These are phyloP conservation scores for Melastoma candidum DNA, from an alignment of 441 rosid genomes.

Conservation along the genomic window DNA sequence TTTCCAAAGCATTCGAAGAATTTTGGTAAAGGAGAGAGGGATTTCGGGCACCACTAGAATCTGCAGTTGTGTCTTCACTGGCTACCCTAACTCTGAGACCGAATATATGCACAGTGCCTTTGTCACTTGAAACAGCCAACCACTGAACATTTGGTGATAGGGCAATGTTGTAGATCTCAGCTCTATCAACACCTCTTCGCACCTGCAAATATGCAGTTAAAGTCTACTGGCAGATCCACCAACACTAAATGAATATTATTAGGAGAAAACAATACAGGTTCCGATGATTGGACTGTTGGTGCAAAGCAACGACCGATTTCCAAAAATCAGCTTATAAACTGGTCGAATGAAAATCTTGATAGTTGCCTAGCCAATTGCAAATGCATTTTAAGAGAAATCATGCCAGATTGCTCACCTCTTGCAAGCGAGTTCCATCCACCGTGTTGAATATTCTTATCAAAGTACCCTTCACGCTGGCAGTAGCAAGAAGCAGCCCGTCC, in stretches of 20 bases:
- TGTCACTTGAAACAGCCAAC: no score
- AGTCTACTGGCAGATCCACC: no score
- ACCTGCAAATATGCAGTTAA: no score
- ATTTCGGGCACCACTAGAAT: constrained; percentile 23
- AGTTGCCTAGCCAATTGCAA: neutral
- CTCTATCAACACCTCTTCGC: no score
- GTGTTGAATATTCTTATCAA: constrained; percentile 90
- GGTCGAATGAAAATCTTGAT: no score
- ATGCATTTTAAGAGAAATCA: neutral
- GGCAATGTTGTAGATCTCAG: no score
- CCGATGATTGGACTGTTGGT: no score
- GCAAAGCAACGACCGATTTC: no score
- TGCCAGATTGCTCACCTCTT: constrained; percentile 48
- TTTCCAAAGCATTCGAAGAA: constrained; percentile 59
- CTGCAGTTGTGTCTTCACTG: constrained; percentile 51
- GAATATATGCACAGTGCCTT: constrained; percentile 46
- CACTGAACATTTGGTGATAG: no score
- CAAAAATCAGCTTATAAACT: no score
- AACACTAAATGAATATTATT: no score
- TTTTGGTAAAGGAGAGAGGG: constrained; percentile 37
- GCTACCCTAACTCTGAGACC: constrained; percentile 76
- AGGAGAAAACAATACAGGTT: no score
- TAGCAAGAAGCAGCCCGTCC: constrained; percentile 92
- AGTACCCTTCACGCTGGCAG: constrained; percentile 86
- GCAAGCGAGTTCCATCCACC: constrained; percentile 84